Base-by-base conservation (phyloP, 1,284 basidiomycete species). In the Puccinia brachypodii region DNA sequence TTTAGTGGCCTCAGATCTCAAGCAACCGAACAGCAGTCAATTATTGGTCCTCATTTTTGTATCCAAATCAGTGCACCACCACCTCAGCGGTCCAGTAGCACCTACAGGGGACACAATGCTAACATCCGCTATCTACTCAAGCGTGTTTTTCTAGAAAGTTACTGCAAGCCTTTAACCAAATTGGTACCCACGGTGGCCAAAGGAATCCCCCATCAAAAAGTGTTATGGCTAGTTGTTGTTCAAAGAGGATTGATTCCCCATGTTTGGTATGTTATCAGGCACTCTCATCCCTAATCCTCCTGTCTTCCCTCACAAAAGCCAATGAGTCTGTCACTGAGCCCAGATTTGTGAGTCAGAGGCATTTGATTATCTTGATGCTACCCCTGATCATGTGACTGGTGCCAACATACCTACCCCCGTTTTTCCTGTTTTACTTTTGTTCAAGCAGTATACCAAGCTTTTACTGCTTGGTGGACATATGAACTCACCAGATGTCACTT, bases 231-330 rank as follows among this genome's bases (percentile, higher is more conserved):
- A 83, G 89, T 99, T 82, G 94, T 94, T 80, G 95, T 96, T 82
- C 97, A n/a, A n/a, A n/a, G n/a, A 99, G 89, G 95, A 95, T 88
- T 97, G 97, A 77, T 99, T 98, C 94, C 97, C 97, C 69, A 92
- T 91, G 72, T 99, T 98, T 87, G 95, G 97, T 89, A 95, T 50
- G 79, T 81, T 64, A 3, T 16, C 47, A 28, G 28, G 3, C 28
- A 58, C 25, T 44, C 38, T 7, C 6, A 25, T 44, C 3, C 4
- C 31, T 22, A 38, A 3, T 42, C 47, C 11, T 38, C 3, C 31
- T 22, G 3, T 33, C 36, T 33, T 50, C 22, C 38, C 9, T 40
- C 16, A 38, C 36, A 3, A 6, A 14, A 44, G 40, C 31, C 53
- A 58, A 38, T 76, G 4, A 36, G 16, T 53, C 36, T 58, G 8